Evolutionary conservation across 257 asterid species (phyloP), one percentile per base, ranked within the genome.

Genomic region (Jaltomata sinuosa): DNA sequence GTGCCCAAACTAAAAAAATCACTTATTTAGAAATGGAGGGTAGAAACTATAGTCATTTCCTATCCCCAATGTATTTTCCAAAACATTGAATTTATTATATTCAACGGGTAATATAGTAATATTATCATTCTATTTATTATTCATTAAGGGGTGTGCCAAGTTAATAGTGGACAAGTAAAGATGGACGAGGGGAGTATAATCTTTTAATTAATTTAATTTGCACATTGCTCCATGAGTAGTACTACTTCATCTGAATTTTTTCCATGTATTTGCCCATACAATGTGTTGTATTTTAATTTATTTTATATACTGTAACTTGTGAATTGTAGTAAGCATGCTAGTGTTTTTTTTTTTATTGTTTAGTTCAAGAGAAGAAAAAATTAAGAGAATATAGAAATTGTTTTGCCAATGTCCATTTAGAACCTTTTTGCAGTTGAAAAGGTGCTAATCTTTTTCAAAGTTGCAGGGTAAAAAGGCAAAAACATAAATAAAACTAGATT

Each of bases 151-250:
- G n/a, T n/a, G n/a, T n/a, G n/a, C n/a, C n/a, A n/a, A n/a, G n/a
- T n/a, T n/a, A n/a, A n/a, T n/a, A n/a, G n/a, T n/a, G n/a, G n/a
- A n/a, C n/a, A n/a, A n/a, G n/a, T n/a, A n/a, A n/a, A n/a, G n/a
- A n/a, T n/a, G n/a, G n/a, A n/a, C n/a, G n/a, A n/a, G n/a, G n/a
- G n/a, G n/a, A n/a, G n/a, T n/a, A n/a, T 22, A 29, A 27, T 52
- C 22, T 34, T 42, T 79, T 84, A 82, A 67, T 80, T 90, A 55
- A 84, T 87, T 77, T 90, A 59, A 87, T 84, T 88, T 55, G 86
- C 91, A 90, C 94, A 87, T 8, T 55, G 89, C 90, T 93, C 91
- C 71, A 89, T 87, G 85, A 89, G 57, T 81, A 59, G 25, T 62
- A 31, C 21, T 29, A 72, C 50, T 11, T 80, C 80, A 3, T 68